Conservation (phyloP, 805 yeast genomes). For the Millerozyma miso region DNA sequence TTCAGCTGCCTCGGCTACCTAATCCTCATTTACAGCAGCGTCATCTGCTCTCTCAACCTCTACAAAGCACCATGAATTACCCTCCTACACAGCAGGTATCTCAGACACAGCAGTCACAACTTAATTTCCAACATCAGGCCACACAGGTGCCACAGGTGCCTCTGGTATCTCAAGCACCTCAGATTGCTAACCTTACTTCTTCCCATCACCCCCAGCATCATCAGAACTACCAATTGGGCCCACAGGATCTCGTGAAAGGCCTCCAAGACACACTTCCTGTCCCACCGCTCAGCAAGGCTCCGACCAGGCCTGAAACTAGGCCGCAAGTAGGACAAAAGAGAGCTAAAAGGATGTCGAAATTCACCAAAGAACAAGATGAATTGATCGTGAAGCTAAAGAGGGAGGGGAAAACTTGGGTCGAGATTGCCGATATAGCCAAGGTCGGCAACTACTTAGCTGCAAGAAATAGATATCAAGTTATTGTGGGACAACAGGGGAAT, state of each 20-base stretch:
- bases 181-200: background rate
- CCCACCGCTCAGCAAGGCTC: constrained; percentile 46
- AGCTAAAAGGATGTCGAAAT: constrained; percentile 62
- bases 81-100: constrained; percentile 1
- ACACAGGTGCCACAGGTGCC: constrained; percentile 7
- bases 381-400: constrained; percentile 57
- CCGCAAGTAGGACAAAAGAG: constrained; percentile 44
- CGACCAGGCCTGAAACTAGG: constrained; percentile 40
- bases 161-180: constrained; percentile 6
- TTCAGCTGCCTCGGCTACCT: constrained; percentile 1
- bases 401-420: constrained; percentile 67
- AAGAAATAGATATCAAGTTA: constrained; percentile 71
- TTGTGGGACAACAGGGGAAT: constrained; percentile 76
- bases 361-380: constrained; percentile 63
- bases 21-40: constrained; percentile 2
- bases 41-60: constrained; percentile 1
- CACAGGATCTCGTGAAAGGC: constrained; percentile 20
- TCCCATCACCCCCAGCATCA: background rate
- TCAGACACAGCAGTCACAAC: background rate
- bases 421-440: constrained; percentile 60
- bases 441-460: constrained; percentile 71
- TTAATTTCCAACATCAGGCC: too few species aligned
- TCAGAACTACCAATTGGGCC: constrained; percentile 6
- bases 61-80: constrained; percentile 1
- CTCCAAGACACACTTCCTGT: constrained; percentile 34